Conservation (phyloP, 768 basidiomycete species). For the Trichaptum fuscoviolaceum region DNA sequence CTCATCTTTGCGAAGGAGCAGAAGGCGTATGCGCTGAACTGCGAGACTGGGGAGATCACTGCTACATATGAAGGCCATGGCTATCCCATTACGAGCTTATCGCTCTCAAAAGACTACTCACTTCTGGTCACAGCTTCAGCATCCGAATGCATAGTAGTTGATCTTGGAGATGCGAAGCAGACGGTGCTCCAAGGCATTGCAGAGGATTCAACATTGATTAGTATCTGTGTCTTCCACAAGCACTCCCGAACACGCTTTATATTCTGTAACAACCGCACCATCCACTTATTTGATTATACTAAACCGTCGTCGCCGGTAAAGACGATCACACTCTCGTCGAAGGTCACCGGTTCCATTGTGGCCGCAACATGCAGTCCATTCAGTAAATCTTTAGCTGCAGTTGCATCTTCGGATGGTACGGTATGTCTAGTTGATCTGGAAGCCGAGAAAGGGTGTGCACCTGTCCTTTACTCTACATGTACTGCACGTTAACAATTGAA, state of each 20-base stretch:
- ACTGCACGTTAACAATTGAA: not conserved
- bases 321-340: constrained; percentile 41
- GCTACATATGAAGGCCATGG: constrained; percentile 52
- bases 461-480: not conserved
- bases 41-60: constrained; percentile 32
- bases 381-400: constrained; percentile 66
- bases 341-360: constrained; percentile 42
- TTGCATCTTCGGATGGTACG: constrained; percentile 47
- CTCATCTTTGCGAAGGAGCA: constrained; percentile 45
- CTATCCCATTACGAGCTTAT: constrained; percentile 42
- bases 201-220: constrained; percentile 28
- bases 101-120: constrained; percentile 52
- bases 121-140: constrained; percentile 54
- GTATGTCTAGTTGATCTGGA: constrained; percentile 65
- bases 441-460: constrained; percentile 62
- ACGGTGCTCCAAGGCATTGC: constrained; percentile 52
- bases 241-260: constrained; percentile 59
- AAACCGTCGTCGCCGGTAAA: constrained; percentile 53
- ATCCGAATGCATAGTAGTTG: constrained; percentile 52
- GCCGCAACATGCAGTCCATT: constrained; percentile 65
- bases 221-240: constrained; percentile 54
- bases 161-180: constrained; percentile 49
- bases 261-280: constrained; percentile 43
- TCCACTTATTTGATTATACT: constrained; percentile 60
- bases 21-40: constrained; percentile 48